These are phyloP conservation scores for Calonectria naviculata DNA, from an alignment of 2,329 filamentous ascomycete species.

Conservation along the genomic window DNA sequence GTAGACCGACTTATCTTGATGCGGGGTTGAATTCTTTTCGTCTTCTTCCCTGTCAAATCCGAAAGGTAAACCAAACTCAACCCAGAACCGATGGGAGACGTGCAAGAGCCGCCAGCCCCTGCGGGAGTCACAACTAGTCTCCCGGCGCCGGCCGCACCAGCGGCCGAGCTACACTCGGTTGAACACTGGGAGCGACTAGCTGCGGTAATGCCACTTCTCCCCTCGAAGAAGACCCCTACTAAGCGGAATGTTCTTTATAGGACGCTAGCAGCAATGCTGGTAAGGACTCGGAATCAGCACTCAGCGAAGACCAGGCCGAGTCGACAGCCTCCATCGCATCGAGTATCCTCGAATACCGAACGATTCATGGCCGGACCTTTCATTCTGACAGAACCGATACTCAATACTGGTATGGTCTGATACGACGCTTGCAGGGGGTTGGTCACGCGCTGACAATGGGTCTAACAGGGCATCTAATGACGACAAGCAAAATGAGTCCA, in stretches of 20 bases:
- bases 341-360: slow-evolving; percentile 34
- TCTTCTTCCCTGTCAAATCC: neutral
- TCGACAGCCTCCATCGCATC: slow-evolving; percentile 36
- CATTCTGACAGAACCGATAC: slow-evolving; percentile 30
- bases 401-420: slow-evolving; percentile 35
- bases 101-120: neutral
- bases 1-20: neutral
- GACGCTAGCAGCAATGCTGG: neutral
- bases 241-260: neutral
- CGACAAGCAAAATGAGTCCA: slow-evolving; percentile 34
- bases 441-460: rapidly evolving
- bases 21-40: neutral
- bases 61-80: neutral
- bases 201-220: neutral
- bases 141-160: neutral
- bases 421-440: neutral
- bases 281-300: neutral
- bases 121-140: neutral
- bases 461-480: slow-evolving; percentile 28
- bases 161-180: neutral
- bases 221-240: neutral
- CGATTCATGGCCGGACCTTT: slow-evolving; percentile 35
- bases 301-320: neutral
- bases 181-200: slow-evolving; percentile 6
- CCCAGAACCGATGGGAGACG: neutral